phyloP scores from a whole-genome alignment of 1,284 basidiomycete genomes.

The Malassezia equina region DNA sequence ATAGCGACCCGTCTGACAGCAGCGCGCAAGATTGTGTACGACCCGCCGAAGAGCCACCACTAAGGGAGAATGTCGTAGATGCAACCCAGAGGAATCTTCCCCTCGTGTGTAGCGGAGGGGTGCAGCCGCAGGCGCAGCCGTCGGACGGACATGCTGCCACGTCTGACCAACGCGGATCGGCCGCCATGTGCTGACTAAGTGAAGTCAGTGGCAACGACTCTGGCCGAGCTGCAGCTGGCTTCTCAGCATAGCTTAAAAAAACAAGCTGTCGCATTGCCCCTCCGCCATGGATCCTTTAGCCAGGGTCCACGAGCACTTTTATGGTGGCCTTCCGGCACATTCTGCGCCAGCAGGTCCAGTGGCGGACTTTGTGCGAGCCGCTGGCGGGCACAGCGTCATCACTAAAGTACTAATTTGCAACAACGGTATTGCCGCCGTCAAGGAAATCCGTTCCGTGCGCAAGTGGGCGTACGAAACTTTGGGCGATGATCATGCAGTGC shows the following conservation, averaged over 20 bases:
- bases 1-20: not conserved
- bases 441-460: slow-evolving; percentile 94
- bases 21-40: slow-evolving; percentile 35
- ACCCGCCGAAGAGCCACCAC: slow-evolving; percentile 26
- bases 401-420: slow-evolving; percentile 65
- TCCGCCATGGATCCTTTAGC: not conserved
- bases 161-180: not conserved
- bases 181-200: not conserved
- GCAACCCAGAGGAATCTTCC: not conserved
- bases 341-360: slow-evolving; percentile 68
- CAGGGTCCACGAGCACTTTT: slow-evolving; percentile 11
- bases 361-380: slow-evolving; percentile 77
- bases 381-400: slow-evolving; percentile 96
- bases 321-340: slow-evolving; percentile 85
- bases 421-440: slow-evolving; percentile 91
- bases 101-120: not conserved
- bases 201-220: not conserved
- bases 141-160: not conserved
- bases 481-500: slow-evolving; percentile 85
- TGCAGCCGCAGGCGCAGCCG: not conserved
- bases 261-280: not conserved
- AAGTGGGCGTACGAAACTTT: slow-evolving; percentile 99
- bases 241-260: not conserved
- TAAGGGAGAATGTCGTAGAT: slow-evolving; percentile 1
- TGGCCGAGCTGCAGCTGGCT: not conserved